Evolutionary conservation across 495 filamentous ascomycete genomes (phyloP).

Genomic region (Penicillium pancosmium): DNA sequence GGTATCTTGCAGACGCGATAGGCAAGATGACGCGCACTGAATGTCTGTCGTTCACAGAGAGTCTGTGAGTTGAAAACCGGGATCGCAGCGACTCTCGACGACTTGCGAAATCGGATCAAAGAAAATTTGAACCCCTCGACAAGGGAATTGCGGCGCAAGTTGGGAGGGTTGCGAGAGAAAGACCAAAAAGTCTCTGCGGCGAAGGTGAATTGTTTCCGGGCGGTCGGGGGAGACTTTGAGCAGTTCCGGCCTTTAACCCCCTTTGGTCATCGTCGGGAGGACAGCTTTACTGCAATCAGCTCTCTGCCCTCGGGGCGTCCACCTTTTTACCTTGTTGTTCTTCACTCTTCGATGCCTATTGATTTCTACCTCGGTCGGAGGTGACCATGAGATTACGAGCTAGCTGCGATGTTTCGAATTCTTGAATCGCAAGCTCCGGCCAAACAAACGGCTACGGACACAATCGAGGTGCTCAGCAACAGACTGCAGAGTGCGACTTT

Average conservation of each 20-base stretch:
- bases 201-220: slow-evolving; percentile 24
- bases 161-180: slow-evolving; percentile 9
- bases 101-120: slow-evolving; percentile 1
- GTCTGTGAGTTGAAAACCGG: neutral
- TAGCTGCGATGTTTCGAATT: slow-evolving; percentile 78
- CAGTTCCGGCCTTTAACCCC: slow-evolving; percentile 24
- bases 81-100: slow-evolving; percentile 1
- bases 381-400: slow-evolving; percentile 51
- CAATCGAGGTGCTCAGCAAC: slow-evolving; percentile 84
- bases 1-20: slow-evolving; percentile 5
- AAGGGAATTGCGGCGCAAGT: slow-evolving; percentile 21
- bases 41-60: neutral
- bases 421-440: slow-evolving; percentile 82
- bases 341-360: slow-evolving; percentile 33
- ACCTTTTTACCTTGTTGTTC: slow-evolving; percentile 8
- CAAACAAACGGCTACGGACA: slow-evolving; percentile 94
- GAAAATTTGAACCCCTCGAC: slow-evolving; percentile 18
- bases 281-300: slow-evolving; percentile 31
- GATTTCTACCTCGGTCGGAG: slow-evolving; percentile 35
- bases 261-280: slow-evolving; percentile 19
- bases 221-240: slow-evolving; percentile 28
- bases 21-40: neutral
- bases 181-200: slow-evolving; percentile 24
- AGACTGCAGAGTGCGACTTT: slow-evolving; percentile 85
- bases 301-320: slow-evolving; percentile 5